phyloP scores from a whole-genome alignment of 2,329 filamentous ascomycete species.

The Colletotrichum sp. region DNA sequence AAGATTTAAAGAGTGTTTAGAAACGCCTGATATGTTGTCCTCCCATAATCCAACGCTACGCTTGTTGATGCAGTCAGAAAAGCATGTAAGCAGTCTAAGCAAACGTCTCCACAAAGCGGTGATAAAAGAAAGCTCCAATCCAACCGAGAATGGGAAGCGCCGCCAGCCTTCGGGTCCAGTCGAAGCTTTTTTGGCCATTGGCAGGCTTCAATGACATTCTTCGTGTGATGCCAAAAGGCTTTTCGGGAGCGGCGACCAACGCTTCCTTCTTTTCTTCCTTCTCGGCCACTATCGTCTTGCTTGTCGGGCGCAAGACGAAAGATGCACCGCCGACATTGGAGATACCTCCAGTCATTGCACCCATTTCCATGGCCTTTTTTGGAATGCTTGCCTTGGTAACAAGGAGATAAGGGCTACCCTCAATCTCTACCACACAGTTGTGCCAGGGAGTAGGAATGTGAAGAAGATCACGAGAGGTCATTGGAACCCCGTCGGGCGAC shows the following conservation, averaged over 20 bases:
- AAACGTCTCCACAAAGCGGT: conserved; percentile 6
- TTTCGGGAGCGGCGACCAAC: neutral
- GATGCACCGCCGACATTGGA: neutral
- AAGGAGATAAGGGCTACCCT: conserved; percentile 23
- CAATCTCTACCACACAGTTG: conserved; percentile 39
- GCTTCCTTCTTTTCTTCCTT: neutral
- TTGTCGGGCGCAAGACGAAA: neutral
- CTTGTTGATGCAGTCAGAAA: neutral
- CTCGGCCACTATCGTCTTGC: neutral
- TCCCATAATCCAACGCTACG: neutral
- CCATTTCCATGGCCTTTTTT: conserved; percentile 5
- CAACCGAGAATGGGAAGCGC: conserved; percentile 5
- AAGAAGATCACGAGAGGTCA: conserved; percentile 27
- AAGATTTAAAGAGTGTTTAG: neutral
- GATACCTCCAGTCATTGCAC: conserved; percentile 3
- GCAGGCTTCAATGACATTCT: neutral
- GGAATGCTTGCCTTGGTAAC: conserved; percentile 26
- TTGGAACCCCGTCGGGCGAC: conserved; percentile 24
- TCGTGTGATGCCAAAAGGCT: neutral
- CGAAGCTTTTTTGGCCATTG: neutral
- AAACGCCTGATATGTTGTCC: neutral
- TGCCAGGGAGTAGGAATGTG: conserved; percentile 49
- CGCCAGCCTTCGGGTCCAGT: conserved; percentile 15
- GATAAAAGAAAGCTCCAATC: conserved; percentile 9
- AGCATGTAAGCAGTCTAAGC: neutral